Conservation (phyloP, 2,329 filamentous ascomycete species). For the Plenodomus tracheiphilus region DNA sequence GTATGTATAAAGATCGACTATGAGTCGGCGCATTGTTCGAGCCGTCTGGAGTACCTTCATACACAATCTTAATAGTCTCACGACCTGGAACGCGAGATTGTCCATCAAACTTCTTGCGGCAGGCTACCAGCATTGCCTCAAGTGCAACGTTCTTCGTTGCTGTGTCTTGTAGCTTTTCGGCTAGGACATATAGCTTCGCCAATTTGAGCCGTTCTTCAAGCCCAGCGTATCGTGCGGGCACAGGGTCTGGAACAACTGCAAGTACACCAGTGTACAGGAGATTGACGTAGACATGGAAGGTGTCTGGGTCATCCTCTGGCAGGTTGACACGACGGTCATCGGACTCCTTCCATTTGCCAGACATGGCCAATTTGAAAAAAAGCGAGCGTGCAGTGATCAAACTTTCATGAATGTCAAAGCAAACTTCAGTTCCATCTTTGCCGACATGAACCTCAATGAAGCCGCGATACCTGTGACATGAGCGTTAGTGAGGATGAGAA, state of each 20-base stretch:
- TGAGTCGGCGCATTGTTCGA: not conserved
- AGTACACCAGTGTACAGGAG: slow-evolving; percentile 3
- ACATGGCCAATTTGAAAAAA: slow-evolving; percentile 9
- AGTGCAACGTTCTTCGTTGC: slow-evolving; percentile 6
- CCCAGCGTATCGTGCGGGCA: not conserved
- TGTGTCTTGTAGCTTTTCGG: slow-evolving; percentile 16
- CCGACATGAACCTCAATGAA: not conserved
- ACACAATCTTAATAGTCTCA: too few relatives aligned
- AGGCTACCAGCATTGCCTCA: not conserved
- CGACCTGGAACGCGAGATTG: too few relatives aligned
- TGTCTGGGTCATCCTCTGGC: slow-evolving; percentile 3
- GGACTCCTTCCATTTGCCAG: slow-evolving; percentile 2
- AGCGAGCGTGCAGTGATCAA: not conserved
- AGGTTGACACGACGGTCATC: slow-evolving; percentile 2
- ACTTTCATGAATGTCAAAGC: not conserved
- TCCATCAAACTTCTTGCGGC: too few relatives aligned
- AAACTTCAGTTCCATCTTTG: not conserved
- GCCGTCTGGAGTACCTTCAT: too few relatives aligned
- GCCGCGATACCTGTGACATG: not conserved
- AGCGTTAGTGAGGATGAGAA: too few relatives aligned
- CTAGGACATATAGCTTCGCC: slow-evolving; percentile 12
- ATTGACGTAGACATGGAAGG: slow-evolving; percentile 4
- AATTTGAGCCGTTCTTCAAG: not conserved
- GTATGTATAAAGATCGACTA: not conserved
- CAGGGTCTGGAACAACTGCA: not conserved